Evolutionary conservation across 2,329 filamentous ascomycete species (phyloP).

Genomic region (Biscogniauxia mediterranea): DNA sequence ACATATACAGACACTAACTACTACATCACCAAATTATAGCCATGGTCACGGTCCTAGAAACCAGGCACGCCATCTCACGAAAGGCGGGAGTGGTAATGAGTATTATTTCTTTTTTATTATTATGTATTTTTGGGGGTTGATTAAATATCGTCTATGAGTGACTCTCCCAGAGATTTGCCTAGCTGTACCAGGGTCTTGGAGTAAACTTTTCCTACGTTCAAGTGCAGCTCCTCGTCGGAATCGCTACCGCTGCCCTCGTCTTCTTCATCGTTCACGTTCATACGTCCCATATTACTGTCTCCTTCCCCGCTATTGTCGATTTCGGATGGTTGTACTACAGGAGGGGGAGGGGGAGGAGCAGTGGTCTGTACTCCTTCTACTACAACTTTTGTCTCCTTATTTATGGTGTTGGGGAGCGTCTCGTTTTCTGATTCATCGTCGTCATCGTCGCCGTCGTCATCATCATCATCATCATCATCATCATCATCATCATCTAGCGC

Average conservation of each 20-base stretch:
- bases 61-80: too few species aligned
- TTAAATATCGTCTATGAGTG: constrained; percentile 10
- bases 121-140: background rate
- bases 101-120: background rate
- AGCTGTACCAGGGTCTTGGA: constrained; percentile 43
- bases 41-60: too few species aligned
- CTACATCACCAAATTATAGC: too few species aligned
- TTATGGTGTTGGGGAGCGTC: constrained; percentile 4
- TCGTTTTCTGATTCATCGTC: constrained; percentile 20
- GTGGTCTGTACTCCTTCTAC: background rate
- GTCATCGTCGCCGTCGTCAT: constrained; percentile 32
- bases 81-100: too few species aligned
- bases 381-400: background rate
- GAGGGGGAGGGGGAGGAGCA: background rate
- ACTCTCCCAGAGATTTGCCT: constrained; percentile 30
- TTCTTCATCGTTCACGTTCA: constrained; percentile 29
- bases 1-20: too few species aligned
- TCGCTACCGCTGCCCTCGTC: constrained; percentile 23
- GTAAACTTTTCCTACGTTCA: constrained; percentile 44
- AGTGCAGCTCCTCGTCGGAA: constrained; percentile 47
- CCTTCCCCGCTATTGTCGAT: constrained; percentile 22
- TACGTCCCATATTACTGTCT: constrained; percentile 8
- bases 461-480: constrained; percentile 31
- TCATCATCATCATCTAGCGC: constrained; percentile 33
- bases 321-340: background rate